Percentiles rank a stretch among this genome's conserved stretches.
Evolutionary conservation across 2,329 filamentous ascomycete genomes (phyloP).

Genomic region (Scolecobasidium constrictum): DNA sequence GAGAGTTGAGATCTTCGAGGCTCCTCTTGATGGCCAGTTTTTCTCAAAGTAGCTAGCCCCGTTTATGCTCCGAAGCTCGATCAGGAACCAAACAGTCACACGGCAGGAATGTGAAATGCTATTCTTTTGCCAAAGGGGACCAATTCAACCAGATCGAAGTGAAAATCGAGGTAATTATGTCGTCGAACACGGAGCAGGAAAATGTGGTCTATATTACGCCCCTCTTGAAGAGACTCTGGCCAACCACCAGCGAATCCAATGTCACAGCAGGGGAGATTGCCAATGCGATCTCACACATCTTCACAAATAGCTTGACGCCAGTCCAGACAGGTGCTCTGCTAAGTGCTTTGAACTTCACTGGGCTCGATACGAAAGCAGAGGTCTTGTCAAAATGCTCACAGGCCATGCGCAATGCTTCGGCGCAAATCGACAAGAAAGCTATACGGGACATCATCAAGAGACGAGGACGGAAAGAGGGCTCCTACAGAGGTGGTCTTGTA

Average conservation of each 20-base stretch:
- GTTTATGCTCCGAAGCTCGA: not conserved
- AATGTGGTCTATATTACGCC: conserved; percentile 49
- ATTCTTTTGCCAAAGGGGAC: not conserved
- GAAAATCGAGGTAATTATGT: conserved; percentile 1
- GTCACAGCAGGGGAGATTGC: conserved; percentile 76
- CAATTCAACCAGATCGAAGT: not conserved
- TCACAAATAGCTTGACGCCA: conserved; percentile 79
- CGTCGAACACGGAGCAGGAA: not conserved
- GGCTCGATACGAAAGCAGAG: conserved; percentile 70
- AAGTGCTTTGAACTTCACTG: conserved; percentile 85
- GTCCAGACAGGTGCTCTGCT: conserved; percentile 80
- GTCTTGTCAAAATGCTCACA: conserved; percentile 77
- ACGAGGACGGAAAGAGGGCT: conserved; percentile 54
- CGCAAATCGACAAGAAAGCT: conserved; percentile 53
- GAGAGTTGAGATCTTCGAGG: conserved; percentile 1
- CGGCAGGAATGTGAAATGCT: not conserved
- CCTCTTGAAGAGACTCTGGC: conserved; percentile 64
- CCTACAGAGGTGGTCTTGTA: conserved; percentile 75
- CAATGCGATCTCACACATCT: conserved; percentile 80
- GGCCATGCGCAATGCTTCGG: conserved; percentile 73
- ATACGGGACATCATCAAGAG: conserved; percentile 51
- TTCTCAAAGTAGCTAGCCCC: conserved; percentile 2
- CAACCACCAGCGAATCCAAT: conserved; percentile 32
- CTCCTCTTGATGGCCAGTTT: too few relatives aligned
- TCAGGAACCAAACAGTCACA: not conserved